Percentiles rank a stretch among this genome's conserved stretches.
Evolutionary conservation across 345 rosid genomes (phyloP).

Genomic region (Acer yangbiense): DNA sequence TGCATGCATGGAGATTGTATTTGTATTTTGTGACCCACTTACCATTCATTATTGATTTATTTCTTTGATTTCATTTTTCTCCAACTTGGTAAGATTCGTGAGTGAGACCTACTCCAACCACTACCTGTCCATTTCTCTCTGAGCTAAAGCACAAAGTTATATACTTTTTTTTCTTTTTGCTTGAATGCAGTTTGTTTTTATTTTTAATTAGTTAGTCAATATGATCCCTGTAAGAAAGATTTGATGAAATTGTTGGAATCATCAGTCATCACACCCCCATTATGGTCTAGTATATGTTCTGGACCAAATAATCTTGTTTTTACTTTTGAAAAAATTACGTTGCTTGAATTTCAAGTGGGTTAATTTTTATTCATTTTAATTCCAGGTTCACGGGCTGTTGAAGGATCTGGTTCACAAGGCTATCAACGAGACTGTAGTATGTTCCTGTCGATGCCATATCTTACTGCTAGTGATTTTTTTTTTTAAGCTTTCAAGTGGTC

Average conservation of each 20-base stretch:
- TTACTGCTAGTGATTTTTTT: slow-evolving; percentile 1
- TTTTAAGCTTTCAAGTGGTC: background rate
- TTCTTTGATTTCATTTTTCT: background rate
- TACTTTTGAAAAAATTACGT: background rate
- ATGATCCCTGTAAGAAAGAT: background rate
- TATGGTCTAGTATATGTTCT: background rate
- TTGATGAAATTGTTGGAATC: background rate
- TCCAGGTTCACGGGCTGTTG: slow-evolving; percentile 85
- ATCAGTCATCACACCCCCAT: background rate
- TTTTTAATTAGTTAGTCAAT: background rate
- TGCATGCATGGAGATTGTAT: background rate
- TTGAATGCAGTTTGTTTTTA: background rate
- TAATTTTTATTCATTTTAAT: slow-evolving; percentile 20
- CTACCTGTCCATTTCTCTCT: background rate
- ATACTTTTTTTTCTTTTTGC: background rate
- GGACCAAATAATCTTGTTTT: background rate
- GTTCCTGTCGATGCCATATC: slow-evolving; percentile 30
- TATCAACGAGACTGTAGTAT: slow-evolving; percentile 77
- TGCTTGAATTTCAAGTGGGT: background rate
- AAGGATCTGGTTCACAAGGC: slow-evolving; percentile 98
- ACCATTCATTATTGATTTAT: background rate
- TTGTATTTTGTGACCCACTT: background rate
- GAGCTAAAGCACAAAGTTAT: background rate
- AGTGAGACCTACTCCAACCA: background rate
- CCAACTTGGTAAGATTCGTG: background rate